A percentile compares a stretch with the other conserved stretches of the same genome.
phyloP scores from a whole-genome alignment of 148 eudicot genomes.

The Vaccinium myrtillus region DNA sequence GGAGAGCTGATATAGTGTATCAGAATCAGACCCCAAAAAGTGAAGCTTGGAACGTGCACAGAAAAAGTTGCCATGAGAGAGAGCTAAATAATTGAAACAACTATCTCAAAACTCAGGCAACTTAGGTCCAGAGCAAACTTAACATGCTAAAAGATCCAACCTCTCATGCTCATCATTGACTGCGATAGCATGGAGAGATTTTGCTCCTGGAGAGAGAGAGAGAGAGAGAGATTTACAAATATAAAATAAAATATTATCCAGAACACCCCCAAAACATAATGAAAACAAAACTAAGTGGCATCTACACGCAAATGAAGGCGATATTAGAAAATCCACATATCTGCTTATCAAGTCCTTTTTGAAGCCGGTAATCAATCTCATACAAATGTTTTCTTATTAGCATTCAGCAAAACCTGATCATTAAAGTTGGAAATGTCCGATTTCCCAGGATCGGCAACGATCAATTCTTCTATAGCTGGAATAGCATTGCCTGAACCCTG shows the following conservation, averaged over 20 bases:
- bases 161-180: background rate
- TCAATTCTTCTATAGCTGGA: constrained; percentile 59
- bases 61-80: background rate
- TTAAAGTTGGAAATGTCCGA: constrained; percentile 51
- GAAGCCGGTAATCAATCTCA: background rate
- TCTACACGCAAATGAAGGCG: background rate
- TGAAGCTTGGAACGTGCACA: background rate
- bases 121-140: background rate
- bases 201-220: background rate
- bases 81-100: background rate
- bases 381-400: background rate
- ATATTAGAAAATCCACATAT: background rate
- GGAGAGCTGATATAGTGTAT: background rate
- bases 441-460: constrained; percentile 43
- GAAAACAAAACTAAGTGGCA: background rate
- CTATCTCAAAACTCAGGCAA: background rate
- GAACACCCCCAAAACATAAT: background rate
- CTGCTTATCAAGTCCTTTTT: background rate
- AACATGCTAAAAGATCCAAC: background rate
- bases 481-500: constrained; percentile 4
- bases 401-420: constrained; percentile 6
- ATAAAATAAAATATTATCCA: no score
- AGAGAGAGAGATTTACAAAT: background rate
- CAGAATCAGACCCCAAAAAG: background rate
- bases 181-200: background rate